phyloP scores from a whole-genome alignment of 169 alveolate genomes.

The Theileria orientalis region DNA sequence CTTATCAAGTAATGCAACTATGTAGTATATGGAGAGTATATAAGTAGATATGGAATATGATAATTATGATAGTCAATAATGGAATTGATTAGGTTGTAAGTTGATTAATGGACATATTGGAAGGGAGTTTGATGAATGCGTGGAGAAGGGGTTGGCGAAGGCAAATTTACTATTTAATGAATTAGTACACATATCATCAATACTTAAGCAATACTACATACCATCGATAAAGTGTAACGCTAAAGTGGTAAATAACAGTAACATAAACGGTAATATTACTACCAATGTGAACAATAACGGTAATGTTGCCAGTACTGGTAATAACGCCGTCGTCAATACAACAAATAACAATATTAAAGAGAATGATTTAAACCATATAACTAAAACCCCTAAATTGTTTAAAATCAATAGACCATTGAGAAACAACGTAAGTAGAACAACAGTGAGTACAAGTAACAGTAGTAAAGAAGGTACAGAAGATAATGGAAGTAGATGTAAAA shows the following conservation, averaged over 20 bases:
- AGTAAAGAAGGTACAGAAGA: background rate
- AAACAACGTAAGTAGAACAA: background rate
- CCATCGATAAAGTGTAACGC: no score
- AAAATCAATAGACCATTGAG: background rate
- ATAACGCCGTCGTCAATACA: no score
- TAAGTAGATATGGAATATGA: background rate
- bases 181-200: background rate
- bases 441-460: background rate
- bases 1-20: background rate
- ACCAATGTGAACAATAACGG: background rate
- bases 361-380: background rate
- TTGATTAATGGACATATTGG: background rate
- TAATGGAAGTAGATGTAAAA: background rate
- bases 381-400: background rate
- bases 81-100: background rate
- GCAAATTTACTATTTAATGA: background rate
- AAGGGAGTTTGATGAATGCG: conserved; percentile 12
- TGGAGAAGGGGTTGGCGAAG: background rate
- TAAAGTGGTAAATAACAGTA: no score
- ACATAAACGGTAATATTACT: no score
- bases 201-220: background rate
- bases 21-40: no score
- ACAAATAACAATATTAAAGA: no score
- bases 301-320: no score
- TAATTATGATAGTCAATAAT: background rate